Base-by-base conservation (phyloP, 2,329 filamentous ascomycete genomes). In the Apiospora marii region DNA sequence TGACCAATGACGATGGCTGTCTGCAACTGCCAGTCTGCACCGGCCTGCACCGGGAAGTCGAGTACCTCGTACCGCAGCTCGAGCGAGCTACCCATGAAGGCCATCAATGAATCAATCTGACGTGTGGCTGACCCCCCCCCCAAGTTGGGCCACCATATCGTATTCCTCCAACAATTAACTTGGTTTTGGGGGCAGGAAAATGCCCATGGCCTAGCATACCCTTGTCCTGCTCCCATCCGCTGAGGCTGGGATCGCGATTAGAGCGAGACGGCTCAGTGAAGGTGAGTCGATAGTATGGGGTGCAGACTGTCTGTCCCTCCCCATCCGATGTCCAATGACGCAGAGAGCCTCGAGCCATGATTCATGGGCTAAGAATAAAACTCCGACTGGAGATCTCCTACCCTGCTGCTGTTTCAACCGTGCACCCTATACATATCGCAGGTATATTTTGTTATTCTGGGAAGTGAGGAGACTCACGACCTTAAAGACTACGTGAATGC, bases 301-400 rank as follows among this genome's bases (percentile, higher is more conserved):
- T 64, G 58, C 58, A 37, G 30, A 64, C 8, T 8, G 19, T 37
- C 58, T 64, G 58, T 64, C 58, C 58, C 34, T 41, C 58, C 58
- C 58, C 58, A 41, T n/a, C 58, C 19, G 34, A 24, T 41, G 30
- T 64, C 58, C 58, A 64, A 64, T 64, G 58, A 64, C 58, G 58
- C 34, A 64, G 34, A 41, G 58, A 64, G 58, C 58, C 41, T 41
- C 30, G 34, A 14, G 58, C 58, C 34, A 64, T 64, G 58, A 64
- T 64, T 64, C 58, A 64, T 64, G 58, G 34, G 58, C 58, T 41
- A 64, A n/a, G 41, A 64, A 41, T n/a, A 64, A 64, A 64, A 64
- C 58, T 64, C 34, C 58, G 22, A 41, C 19, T 41, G 34, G 19
- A 24, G 4, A 64, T n/a, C 58, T 2, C 7, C 34, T 64, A n/a